These are phyloP conservation scores for Fusarium dimerum DNA, from an alignment of 2,329 filamentous ascomycete genomes.

Conservation along the genomic window DNA sequence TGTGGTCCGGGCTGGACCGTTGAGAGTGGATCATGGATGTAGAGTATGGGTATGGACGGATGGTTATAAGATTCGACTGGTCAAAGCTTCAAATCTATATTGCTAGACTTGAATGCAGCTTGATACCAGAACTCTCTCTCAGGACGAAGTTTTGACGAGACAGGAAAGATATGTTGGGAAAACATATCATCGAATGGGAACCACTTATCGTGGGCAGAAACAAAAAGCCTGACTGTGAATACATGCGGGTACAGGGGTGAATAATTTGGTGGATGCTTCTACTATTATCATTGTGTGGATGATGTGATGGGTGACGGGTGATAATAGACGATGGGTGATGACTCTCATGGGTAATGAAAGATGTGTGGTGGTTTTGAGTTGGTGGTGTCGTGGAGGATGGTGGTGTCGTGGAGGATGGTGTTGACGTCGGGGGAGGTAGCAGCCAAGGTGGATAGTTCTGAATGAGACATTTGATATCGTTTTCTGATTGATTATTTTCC, in stretches of 20 bases:
- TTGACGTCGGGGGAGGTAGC: not conserved
- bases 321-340: conserved; percentile 7
- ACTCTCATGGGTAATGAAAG: no score
- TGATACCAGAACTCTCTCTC: conserved; percentile 13
- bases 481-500: conserved; percentile 19
- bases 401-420: not conserved
- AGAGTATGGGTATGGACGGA: conserved; percentile 25
- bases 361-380: not conserved
- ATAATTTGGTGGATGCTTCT: conserved; percentile 6
- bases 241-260: conserved; percentile 24
- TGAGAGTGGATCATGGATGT: conserved; percentile 26
- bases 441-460: not conserved
- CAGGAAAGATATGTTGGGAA: not conserved
- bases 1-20: conserved; percentile 17
- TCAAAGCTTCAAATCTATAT: conserved; percentile 16
- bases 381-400: conserved; percentile 1
- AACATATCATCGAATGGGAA: conserved; percentile 8
- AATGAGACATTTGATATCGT: conserved; percentile 9
- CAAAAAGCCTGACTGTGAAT: conserved; percentile 24
- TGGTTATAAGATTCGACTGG: conserved; percentile 7
- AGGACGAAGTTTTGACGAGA: no score
- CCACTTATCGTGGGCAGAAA: conserved; percentile 3
- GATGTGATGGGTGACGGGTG: conserved; percentile 10
- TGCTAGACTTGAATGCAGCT: conserved; percentile 8
- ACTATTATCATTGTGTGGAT: conserved; percentile 9